Evolutionary conservation across 129 eudicot genomes (phyloP).

Genomic region (Lactuca saligna): DNA sequence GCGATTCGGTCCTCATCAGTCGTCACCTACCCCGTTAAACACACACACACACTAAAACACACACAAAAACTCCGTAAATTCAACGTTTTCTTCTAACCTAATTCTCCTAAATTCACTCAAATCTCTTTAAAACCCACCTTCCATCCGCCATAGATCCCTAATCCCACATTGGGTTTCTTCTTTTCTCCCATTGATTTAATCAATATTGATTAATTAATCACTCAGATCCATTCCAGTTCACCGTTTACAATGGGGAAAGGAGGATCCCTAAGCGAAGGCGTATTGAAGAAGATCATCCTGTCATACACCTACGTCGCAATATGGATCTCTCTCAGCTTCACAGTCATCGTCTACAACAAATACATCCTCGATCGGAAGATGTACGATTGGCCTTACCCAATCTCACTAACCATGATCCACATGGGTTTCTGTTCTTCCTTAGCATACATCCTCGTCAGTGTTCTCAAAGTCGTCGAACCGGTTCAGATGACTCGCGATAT

Average conservation of each 20-base stretch:
- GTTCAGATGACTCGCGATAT: slow-evolving; percentile 67
- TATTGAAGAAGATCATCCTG: slow-evolving; percentile 50
- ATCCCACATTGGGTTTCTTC: slow-evolving; percentile 17
- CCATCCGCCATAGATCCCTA: slow-evolving; percentile 22
- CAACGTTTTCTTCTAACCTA: slow-evolving; percentile 11
- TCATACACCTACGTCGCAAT: slow-evolving; percentile 71
- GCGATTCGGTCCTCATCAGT: background rate
- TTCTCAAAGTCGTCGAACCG: slow-evolving; percentile 58
- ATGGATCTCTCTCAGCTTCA: slow-evolving; percentile 72
- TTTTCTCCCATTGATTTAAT: slow-evolving; percentile 1
- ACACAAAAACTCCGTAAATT: slow-evolving; percentile 4
- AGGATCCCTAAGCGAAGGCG: slow-evolving; percentile 61
- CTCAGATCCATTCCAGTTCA: slow-evolving; percentile 16
- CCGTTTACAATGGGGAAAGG: slow-evolving; percentile 53
- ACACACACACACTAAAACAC: slow-evolving; percentile 22
- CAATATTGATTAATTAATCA: background rate
- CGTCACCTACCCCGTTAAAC: slow-evolving; percentile 10
- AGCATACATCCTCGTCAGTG: slow-evolving; percentile 56
- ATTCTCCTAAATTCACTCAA: slow-evolving; percentile 4
- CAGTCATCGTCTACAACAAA: slow-evolving; percentile 80
- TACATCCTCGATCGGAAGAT: slow-evolving; percentile 72
- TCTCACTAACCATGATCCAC: slow-evolving; percentile 77
- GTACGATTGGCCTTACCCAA: slow-evolving; percentile 76
- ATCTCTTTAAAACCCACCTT: slow-evolving; percentile 25
- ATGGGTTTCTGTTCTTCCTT: slow-evolving; percentile 68